These are phyloP conservation scores for Entomortierella beljakovae DNA, from an alignment of 192 early-diverging fungal species.

Conservation along the genomic window DNA sequence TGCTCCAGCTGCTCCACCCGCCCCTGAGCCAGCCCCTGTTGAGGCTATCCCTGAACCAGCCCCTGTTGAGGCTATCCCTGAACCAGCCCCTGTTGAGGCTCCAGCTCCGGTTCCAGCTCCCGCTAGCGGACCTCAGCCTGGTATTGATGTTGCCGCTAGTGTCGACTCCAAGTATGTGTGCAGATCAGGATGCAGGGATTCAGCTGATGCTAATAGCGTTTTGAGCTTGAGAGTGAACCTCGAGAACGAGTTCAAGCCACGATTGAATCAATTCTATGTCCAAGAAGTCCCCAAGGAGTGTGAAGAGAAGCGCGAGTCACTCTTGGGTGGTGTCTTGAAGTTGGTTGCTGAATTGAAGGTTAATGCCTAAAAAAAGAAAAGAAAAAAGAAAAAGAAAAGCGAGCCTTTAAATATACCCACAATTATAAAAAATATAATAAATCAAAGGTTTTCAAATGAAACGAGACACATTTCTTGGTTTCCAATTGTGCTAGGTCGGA, in stretches of 20 bases:
- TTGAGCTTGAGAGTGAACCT: slow-evolving; percentile 23
- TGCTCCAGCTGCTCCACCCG: not conserved
- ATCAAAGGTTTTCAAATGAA: too few relatives aligned
- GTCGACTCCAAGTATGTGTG: slow-evolving; percentile 32
- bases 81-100: slow-evolving; percentile 1
- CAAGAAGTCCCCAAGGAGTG: slow-evolving; percentile 28
- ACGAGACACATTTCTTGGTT: too few relatives aligned
- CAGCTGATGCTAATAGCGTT: slow-evolving; percentile 19
- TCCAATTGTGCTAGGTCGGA: too few relatives aligned
- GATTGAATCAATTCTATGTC: slow-evolving; percentile 24
- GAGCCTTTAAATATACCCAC: not conserved
- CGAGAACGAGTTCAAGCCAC: slow-evolving; percentile 18
- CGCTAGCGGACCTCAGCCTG: not conserved
- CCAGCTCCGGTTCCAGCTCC: not conserved
- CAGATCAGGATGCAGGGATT: slow-evolving; percentile 41
- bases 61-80: slow-evolving; percentile 1
- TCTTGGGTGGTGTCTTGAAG: slow-evolving; percentile 6
- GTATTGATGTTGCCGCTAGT: not conserved
- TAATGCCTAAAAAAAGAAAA: not conserved
- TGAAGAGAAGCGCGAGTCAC: slow-evolving; percentile 1
- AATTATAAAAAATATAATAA: too few relatives aligned
- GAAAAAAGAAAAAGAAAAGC: not conserved
- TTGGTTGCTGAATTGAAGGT: not conserved
- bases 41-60: not conserved
- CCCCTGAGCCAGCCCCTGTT: not conserved